Base-by-base conservation (phyloP, 306 rosid species). In the Begonia masoniana region DNA sequence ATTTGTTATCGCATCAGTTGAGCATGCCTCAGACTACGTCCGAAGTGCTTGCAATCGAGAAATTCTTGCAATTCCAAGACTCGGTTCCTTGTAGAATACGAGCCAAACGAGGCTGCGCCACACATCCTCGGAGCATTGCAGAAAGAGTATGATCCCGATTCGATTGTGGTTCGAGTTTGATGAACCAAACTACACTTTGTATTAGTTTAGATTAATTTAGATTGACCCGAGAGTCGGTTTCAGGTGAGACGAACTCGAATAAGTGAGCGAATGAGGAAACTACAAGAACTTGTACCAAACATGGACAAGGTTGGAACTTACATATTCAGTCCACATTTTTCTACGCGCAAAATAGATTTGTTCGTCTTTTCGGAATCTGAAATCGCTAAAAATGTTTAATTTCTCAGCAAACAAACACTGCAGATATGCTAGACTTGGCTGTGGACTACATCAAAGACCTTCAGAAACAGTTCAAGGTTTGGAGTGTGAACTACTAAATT, bases 401-500 rank as follows among this genome's bases (percentile, higher is more conserved):
- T 64, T 67, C 62, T 47, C 82, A 89, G 97, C 97, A 89, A 89
- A 82, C 94, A 10, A 89, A 85, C 82, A 89, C 97, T 10, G 85
- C 95, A n/a, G 97, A 89, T 79, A 89, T 89, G 97, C 65, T 89
- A 74, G 97, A 89, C 74, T 75, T 89, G 75, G 95, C 97, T 15
- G 97, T 85, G 54, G 80, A 73, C 16, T 82, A 89, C 70, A 89
- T 89, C 54, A 89, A 82, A 70, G 87, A 89, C 58, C 97, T 89
- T 57, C 97, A 89, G 68, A 81, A 76, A 53, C 94, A 89, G 69
- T 89, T 78, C 70, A 76, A 80, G 91, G 97, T 89, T 67, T 23
- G 15, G 10, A 10, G 55, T n/a, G 55, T 23, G 51, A 62, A 47
- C 50, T 62, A 43, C 3, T 9, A 43, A 43, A 43, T 9, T 6